Conservation (phyloP, 345 rosid genomes). For the Pugionium cornutum region DNA sequence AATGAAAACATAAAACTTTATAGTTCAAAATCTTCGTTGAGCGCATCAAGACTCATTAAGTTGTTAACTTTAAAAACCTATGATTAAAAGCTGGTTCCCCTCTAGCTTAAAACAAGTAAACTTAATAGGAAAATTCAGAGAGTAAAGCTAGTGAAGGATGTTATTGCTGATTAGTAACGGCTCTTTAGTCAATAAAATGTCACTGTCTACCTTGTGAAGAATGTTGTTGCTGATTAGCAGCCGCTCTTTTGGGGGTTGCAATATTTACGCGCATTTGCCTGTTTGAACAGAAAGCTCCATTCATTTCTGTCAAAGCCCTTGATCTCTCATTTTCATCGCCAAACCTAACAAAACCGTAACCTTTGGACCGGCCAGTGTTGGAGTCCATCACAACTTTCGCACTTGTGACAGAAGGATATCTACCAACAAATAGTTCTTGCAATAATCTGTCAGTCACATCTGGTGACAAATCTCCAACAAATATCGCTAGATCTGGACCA, state of each 20-base stretch:
- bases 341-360: slow-evolving; percentile 92
- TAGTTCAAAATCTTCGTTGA: slow-evolving; percentile 28
- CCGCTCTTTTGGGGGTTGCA: slow-evolving; percentile 81
- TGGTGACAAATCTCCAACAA: slow-evolving; percentile 88
- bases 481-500: slow-evolving; percentile 72
- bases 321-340: slow-evolving; percentile 78
- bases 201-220: slow-evolving; percentile 64
- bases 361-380: slow-evolving; percentile 82
- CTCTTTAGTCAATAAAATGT: neutral
- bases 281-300: slow-evolving; percentile 74
- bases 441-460: slow-evolving; percentile 76
- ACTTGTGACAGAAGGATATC: slow-evolving; percentile 74
- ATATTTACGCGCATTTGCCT: slow-evolving; percentile 84
- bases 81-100: slow-evolving; percentile 4
- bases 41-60: slow-evolving; percentile 16
- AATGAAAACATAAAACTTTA: slow-evolving; percentile 23
- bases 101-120: neutral
- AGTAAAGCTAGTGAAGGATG: slow-evolving; percentile 9
- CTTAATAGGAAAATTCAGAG: neutral
- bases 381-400: slow-evolving; percentile 84
- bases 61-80: neutral
- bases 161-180: too few species aligned
- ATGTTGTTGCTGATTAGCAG: slow-evolving; percentile 61
- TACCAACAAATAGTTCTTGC: slow-evolving; percentile 81
- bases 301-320: slow-evolving; percentile 80